Base-by-base conservation (phyloP, 768 basidiomycete genomes). In the Chiua virens region DNA sequence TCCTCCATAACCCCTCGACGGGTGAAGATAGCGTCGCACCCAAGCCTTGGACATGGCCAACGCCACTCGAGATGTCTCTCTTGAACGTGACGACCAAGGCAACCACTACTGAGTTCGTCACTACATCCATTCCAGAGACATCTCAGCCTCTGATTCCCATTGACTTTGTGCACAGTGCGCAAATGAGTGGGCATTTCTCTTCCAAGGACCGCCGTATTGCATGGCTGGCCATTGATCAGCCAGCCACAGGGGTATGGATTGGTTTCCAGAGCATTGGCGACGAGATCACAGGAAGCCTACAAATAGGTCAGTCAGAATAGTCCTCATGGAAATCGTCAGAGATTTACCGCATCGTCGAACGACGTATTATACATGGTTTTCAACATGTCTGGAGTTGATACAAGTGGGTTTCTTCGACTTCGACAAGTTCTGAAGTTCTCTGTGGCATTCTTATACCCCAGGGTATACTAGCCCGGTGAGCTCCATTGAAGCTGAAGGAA, bases 21-120 rank as follows among this genome's bases (percentile, higher is more conserved):
- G 1, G 53, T 69, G 47, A 63, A 67, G 1, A 47, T 1, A 1
- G 27, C 3, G 3, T 6, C 9, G 14, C 66, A 67, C 3, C n/a
- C n/a, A n/a, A n/a, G n/a, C n/a, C 9, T 54, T 1, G 60, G 52
- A 22, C 66, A 67, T 0, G 65, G 55, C 63, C 68, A 65, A 1
- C 37, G 38, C 32, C 51, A 56, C n/a, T 22, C 46, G 6, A 69
- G 56, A 36, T 67, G 68, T 7, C 1, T 55, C 14, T 65, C 65
- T 35, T 63, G 50, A 3, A 69, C 47, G 21, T 67, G 66, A 1
- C 68, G 38, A 5, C 54, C 46, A 18, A 67, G 37, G 6, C 52
- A 54, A 1, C 50, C 57, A 8, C 11, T 61, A 5, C 9, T 58
- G 4, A 66, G 43, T 7, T 3, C 18, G 0, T 64, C 65, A 3